Conservation (phyloP, 2,329 filamentous ascomycete species). For the Simplicillium sp. region DNA sequence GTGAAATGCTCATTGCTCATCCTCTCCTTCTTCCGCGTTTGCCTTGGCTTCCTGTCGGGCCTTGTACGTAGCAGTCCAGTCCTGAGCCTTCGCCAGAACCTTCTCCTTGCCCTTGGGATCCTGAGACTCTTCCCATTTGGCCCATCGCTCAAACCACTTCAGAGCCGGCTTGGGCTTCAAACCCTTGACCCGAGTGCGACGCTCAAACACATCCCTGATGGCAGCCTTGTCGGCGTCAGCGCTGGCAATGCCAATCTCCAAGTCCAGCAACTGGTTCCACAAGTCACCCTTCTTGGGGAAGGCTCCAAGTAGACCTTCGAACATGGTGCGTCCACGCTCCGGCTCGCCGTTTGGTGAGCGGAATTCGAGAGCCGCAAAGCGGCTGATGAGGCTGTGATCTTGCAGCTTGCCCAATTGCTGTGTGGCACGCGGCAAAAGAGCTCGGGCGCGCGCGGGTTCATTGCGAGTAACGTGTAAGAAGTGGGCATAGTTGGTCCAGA, state of each 20-base stretch:
- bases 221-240: constrained; percentile 41
- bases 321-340: constrained; percentile 89
- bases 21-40: constrained; percentile 18
- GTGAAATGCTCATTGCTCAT: constrained; percentile 15
- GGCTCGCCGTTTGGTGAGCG: constrained; percentile 70
- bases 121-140: constrained; percentile 71
- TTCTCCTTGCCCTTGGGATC: constrained; percentile 59
- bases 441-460: constrained; percentile 64
- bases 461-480: constrained; percentile 73
- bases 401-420: constrained; percentile 67
- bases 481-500: constrained; percentile 92
- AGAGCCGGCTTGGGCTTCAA: constrained; percentile 77
- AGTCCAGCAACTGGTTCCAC: constrained; percentile 85
- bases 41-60: constrained; percentile 29
- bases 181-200: constrained; percentile 58
- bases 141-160: constrained; percentile 88
- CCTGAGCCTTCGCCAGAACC: constrained; percentile 61
- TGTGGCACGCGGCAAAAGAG: constrained; percentile 71
- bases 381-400: constrained; percentile 62
- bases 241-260: constrained; percentile 59
- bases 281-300: constrained; percentile 87
- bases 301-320: constrained; percentile 74
- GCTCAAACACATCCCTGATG: constrained; percentile 72
- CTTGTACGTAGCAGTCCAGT: constrained; percentile 52
- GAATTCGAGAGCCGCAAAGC: constrained; percentile 90